Base-by-base conservation (phyloP, 768 basidiomycete species). In the Sarcodon aspratus region DNA sequence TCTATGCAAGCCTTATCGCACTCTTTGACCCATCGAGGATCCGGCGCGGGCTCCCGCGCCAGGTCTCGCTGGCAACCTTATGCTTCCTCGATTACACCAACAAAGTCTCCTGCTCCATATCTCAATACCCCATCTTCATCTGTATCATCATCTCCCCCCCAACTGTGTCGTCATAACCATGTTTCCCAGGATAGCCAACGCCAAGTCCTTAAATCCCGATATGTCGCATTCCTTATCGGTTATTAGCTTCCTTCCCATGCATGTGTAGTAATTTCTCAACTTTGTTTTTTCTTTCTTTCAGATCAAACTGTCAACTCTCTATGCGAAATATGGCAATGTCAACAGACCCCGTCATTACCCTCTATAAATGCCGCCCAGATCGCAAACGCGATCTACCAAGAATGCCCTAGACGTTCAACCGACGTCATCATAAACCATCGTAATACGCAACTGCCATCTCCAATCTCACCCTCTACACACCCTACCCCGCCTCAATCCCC, bases 21-120 rank as follows among this genome's bases (percentile, higher is more conserved):
- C 54, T 53, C 47, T 55, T 54, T 85, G 49, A 75, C 85, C 69
- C 83, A 85, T 61, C 69, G 85, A 71, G 83, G 81, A 36, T 78
- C 80, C 40, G 76, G 80, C 52, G 67, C 68, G 40, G 40, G 40
- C 13, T 59, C 83, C 50, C 79, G 85, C 56, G 68, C 80, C 45
- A 69, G 82, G 62, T 69, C 80, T 57, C 81, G 87, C 57, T 89
- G 86, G 85, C 87, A 88, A 67, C 86, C 86, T 55, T 90, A 88
- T 64, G 66, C 69, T 54, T 61, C 78, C 47, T 63, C 72, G 10
- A 48, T 57, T 49, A 48, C 60, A 66, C 58, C 73, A 40, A 50
- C 64, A 46, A 63, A 59, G 33, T 60, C 68, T 36, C 55, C 68
- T 40, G 59, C 66, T 40, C 55, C 70, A 36, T 76, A 72, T 69